phyloP scores from a whole-genome alignment of 2,329 filamentous ascomycete species.

The Penicillium sp. region DNA sequence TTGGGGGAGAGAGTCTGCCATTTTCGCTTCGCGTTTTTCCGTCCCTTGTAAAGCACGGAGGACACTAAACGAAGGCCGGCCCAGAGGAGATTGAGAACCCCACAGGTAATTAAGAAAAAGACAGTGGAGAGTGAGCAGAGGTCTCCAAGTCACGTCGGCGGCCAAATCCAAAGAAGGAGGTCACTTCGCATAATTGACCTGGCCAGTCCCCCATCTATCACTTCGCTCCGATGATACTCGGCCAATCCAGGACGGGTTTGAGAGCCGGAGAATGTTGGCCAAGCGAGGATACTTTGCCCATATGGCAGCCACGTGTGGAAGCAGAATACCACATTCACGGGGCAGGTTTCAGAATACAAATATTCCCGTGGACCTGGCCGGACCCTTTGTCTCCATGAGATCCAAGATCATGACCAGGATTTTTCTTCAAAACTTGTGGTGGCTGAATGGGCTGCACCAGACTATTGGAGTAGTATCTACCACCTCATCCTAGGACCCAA shows the following conservation, averaged over 20 bases:
- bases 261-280: constrained; percentile 10
- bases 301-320: constrained; percentile 22
- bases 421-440: no score
- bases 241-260: neutral
- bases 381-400: no score
- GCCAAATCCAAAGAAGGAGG: constrained; percentile 4
- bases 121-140: neutral
- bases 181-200: constrained; percentile 3
- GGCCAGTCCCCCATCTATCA: constrained; percentile 3
- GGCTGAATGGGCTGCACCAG: no score
- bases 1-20: constrained; percentile 5
- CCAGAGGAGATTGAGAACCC: neutral
- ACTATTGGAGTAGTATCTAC: no score
- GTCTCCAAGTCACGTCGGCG: neutral
- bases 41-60: no score
- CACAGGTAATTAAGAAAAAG: neutral
- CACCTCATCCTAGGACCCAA: no score
- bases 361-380: no score
- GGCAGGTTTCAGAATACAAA: no score
- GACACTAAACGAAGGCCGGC: no score
- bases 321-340: no score
- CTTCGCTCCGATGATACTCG: constrained; percentile 1
- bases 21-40: neutral
- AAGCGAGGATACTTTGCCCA: constrained; percentile 17
- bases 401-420: no score